Conservation (phyloP, 305 asterid genomes). For the Lippia alba region DNA sequence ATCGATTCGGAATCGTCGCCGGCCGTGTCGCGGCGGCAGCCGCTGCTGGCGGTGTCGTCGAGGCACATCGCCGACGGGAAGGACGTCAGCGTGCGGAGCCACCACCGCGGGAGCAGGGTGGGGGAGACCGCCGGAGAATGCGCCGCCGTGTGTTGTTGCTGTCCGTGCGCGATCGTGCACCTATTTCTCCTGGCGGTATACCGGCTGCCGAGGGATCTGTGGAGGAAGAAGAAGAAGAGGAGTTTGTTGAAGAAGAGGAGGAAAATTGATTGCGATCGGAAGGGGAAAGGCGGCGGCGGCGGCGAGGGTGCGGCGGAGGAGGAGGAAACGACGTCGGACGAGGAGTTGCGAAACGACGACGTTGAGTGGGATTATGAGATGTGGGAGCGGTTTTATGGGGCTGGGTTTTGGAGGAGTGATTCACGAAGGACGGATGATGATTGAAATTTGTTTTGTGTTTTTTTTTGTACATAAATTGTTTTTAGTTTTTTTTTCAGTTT, state of each 20-base stretch:
- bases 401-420: constrained; percentile 71
- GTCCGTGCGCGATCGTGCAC: constrained; percentile 65
- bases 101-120: constrained; percentile 36
- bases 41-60: constrained; percentile 39
- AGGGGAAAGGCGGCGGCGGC: constrained; percentile 17
- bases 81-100: constrained; percentile 5
- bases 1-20: constrained; percentile 27
- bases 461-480: background rate
- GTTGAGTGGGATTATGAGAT: constrained; percentile 61
- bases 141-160: constrained; percentile 76
- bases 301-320: constrained; percentile 29
- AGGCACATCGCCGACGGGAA: background rate
- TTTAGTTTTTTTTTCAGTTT: background rate
- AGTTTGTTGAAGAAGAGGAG: constrained; percentile 48
- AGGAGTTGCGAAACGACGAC: constrained; percentile 36
- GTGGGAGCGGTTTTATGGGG: constrained; percentile 59
- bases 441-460: background rate
- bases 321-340: constrained; percentile 35
- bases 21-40: constrained; percentile 30
- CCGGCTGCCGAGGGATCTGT: constrained; percentile 62
- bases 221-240: constrained; percentile 54
- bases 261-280: constrained; percentile 31
- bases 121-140: constrained; percentile 77
- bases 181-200: constrained; percentile 59
- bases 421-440: constrained; percentile 44